Evolutionary conservation across 1,284 basidiomycete genomes (phyloP).

Genomic region (Melanopsichium pennsylvanicum): DNA sequence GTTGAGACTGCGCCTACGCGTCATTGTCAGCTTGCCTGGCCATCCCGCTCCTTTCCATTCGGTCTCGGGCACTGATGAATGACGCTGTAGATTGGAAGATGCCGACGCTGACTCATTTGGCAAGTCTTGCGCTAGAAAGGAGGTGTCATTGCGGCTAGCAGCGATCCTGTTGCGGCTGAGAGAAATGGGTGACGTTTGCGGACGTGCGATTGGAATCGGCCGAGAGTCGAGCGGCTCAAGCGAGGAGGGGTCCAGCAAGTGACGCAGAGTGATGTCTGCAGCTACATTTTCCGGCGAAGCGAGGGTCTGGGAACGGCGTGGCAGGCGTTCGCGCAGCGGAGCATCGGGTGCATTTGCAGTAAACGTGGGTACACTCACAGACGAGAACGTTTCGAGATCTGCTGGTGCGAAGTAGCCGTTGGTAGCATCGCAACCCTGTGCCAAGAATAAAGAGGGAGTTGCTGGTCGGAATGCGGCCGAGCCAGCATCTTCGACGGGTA

Average conservation of each 20-base stretch:
- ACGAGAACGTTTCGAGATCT: constrained; percentile 2
- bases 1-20: constrained; percentile 36
- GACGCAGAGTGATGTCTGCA: constrained; percentile 13
- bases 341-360: background rate
- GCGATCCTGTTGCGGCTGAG: constrained; percentile 1
- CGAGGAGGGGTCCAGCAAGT: constrained; percentile 21
- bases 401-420: constrained; percentile 9
- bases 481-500: constrained; percentile 1
- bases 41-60: constrained; percentile 30
- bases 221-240: constrained; percentile 38
- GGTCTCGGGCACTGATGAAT: constrained; percentile 43
- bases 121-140: background rate
- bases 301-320: constrained; percentile 34
- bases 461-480: constrained; percentile 19
- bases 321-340: constrained; percentile 1
- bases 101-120: constrained; percentile 1
- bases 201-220: constrained; percentile 32
- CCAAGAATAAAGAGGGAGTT: constrained; percentile 33
- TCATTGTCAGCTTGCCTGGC: constrained; percentile 29
- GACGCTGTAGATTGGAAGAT: constrained; percentile 29
- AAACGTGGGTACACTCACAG: constrained; percentile 15
- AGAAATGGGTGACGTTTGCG: background rate
- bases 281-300: constrained; percentile 38
- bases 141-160: background rate
- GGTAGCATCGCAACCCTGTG: constrained; percentile 7